Conservation (phyloP, 495 filamentous ascomycete species). For the Schizothecium vesticola region DNA sequence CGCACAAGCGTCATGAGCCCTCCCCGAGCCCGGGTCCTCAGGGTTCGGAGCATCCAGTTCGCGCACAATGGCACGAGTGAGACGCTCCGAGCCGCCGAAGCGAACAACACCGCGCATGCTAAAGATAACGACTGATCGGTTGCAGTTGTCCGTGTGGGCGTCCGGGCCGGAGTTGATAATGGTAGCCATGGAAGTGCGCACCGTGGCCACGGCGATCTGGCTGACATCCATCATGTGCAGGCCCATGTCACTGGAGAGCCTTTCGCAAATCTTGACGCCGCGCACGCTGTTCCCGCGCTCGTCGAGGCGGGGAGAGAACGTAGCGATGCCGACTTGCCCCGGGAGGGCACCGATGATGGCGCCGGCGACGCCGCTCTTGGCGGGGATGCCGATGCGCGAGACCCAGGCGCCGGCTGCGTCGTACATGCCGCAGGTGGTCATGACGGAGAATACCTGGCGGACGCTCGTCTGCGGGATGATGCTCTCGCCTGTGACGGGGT, state of each 20-base stretch:
- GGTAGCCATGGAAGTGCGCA: not conserved
- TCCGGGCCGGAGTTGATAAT: not conserved
- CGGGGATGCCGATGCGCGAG: conserved; percentile 2
- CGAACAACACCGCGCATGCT: not conserved
- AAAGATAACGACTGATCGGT: not conserved
- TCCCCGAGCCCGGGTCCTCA: not conserved
- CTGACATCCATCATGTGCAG: conserved; percentile 4
- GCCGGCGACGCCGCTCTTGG: conserved; percentile 5
- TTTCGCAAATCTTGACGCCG: not conserved
- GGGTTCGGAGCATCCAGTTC: not conserved
- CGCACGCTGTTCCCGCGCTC: not conserved
- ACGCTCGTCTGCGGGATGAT: conserved; percentile 5
- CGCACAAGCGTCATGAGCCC: not conserved
- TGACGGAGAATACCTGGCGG: conserved; percentile 2
- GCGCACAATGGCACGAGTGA: not conserved
- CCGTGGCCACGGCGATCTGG: not conserved
- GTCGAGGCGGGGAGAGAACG: not conserved
- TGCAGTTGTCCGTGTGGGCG: not conserved
- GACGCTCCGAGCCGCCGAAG: not conserved
- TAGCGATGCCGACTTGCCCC: not conserved
- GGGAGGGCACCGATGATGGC: conserved; percentile 1
- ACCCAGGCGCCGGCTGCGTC: not conserved
- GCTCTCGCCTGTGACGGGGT: not conserved
- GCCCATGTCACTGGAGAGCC: not conserved
- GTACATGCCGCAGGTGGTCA: conserved; percentile 4